Evolutionary conservation across 495 filamentous ascomycete genomes (phyloP).

Genomic region (Rhypophila decipiens): DNA sequence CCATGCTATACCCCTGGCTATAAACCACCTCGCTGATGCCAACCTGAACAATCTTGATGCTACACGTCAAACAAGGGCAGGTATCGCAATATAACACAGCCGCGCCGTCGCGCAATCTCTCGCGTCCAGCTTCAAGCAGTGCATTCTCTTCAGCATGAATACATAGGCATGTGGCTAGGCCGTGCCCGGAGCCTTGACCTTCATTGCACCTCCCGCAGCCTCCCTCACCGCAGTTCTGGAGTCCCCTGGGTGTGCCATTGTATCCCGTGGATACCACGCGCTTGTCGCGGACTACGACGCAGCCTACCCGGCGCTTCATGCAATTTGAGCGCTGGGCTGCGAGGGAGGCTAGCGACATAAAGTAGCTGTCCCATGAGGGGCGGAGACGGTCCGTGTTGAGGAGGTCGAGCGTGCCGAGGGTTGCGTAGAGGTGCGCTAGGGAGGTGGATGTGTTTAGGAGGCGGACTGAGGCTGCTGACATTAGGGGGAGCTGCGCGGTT

Average conservation of each 20-base stretch:
- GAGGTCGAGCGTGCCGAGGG: constrained; percentile 64
- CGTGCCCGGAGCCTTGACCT: constrained; percentile 59
- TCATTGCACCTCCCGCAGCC: constrained; percentile 84
- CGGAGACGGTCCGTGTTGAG: constrained; percentile 72
- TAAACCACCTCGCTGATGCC: constrained; percentile 95
- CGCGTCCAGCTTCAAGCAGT: constrained; percentile 84
- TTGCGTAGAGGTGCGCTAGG: constrained; percentile 58
- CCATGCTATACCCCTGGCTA: constrained; percentile 89
- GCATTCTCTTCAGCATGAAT: constrained; percentile 98
- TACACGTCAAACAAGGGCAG: constrained; percentile 96
- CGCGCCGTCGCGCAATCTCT: constrained; percentile 70
- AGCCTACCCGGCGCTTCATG: constrained; percentile 95
- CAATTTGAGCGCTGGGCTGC: constrained; percentile 91
- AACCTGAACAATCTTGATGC: constrained; percentile 94
- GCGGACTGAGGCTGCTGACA: constrained; percentile 72
- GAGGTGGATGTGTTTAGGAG: constrained; percentile 77
- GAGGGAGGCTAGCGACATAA: constrained; percentile 90
- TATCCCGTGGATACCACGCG: constrained; percentile 95
- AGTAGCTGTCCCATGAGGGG: constrained; percentile 96
- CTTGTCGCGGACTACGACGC: constrained; percentile 83
- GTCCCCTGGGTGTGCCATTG: constrained; percentile 84
- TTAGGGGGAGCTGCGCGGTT: constrained; percentile 63
- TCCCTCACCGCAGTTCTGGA: constrained; percentile 87
- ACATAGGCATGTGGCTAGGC: constrained; percentile 81
- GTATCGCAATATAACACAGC: constrained; percentile 92